Conservation (phyloP, 768 basidiomycete genomes). For the Suillus subluteus region DNA sequence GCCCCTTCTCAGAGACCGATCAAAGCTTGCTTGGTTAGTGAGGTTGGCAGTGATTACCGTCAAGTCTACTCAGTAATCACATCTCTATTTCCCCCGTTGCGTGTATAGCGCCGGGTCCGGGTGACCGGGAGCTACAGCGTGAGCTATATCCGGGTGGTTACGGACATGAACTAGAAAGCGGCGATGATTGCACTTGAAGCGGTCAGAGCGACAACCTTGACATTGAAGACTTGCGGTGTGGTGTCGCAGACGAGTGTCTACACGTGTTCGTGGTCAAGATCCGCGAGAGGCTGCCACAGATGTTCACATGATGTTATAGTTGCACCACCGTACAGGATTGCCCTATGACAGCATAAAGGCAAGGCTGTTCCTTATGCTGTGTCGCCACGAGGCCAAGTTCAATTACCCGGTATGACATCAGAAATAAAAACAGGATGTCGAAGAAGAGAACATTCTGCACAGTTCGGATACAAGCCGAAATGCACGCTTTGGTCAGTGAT, state of each 20-base stretch:
- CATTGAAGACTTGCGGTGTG: not conserved
- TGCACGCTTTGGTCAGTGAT: not conserved
- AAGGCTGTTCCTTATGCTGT: not conserved
- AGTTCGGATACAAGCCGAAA: not conserved
- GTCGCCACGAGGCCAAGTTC: not conserved
- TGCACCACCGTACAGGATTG: not conserved
- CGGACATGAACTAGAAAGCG: not conserved
- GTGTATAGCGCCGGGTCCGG: not conserved
- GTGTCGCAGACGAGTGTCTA: not conserved
- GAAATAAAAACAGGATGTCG: not conserved
- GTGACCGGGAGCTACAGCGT: not conserved
- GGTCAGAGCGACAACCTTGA: not conserved
- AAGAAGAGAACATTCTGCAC: not conserved
- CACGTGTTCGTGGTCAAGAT: not conserved
- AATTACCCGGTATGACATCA: not conserved
- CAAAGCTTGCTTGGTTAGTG: too few species aligned
- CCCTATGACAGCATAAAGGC: too few species aligned
- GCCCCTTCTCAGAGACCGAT: not conserved
- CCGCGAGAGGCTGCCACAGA: conserved; percentile 1
- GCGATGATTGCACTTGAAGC: not conserved
- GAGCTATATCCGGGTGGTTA: not conserved
- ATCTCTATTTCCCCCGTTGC: not conserved
- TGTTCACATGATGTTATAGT: not conserved
- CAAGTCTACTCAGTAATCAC: not conserved
- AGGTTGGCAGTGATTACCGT: not conserved